Evolutionary conservation across 352 stramenopile species (phyloP), one percentile per base, ranked within the genome.

Genomic region (Phytophthora sp.): DNA sequence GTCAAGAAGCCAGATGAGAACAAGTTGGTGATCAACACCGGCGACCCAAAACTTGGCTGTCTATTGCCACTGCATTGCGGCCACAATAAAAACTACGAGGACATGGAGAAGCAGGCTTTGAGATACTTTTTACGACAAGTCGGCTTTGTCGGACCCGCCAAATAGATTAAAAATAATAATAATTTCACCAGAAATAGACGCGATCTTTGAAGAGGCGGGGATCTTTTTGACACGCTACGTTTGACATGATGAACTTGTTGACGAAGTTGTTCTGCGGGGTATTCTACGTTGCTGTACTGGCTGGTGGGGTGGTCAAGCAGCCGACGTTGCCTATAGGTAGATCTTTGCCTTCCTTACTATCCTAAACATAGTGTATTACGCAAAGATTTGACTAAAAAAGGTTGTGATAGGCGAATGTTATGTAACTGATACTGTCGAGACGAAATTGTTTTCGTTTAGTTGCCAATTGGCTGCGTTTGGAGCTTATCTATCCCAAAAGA

Each of bases 1-100:
- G 38, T 18, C n/a, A 53, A 55, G 9, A 69, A 67, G 26, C 9
- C 44, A 44, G 42, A 54, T 12, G 16, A 66, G 16, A 54, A 35
- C 27, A 62, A 66, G 29, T 72, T 77, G 53, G 49, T 82, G 45
- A 78, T 80, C 23, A 55, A 69, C 30, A 82, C 67, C 3, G 52
- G 45, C 2, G 68, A 84, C 53, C 38, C 63, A 0, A 73, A 77
- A 11, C 55, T 89, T 9, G 88, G 87, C 5, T 78, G 63, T 7
- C 68, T 96, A 12, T 66, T 96, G 20, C 72, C 82, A 12, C 63
- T 96, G 11, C 88, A 92, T 46, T 96, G 88, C 38, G 88, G 87
- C 7, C 88, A 96, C 58, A 96, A 96, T 65, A 89, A 89, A 51
- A 91, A 92, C 57, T 95, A 91, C 38, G 76, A 81, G 33, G 84